A percentile compares a stretch with the other conserved stretches of the same genome.
Evolutionary conservation across 2,329 filamentous ascomycete species (phyloP).

Genomic region (Trichocomaceae sp.): DNA sequence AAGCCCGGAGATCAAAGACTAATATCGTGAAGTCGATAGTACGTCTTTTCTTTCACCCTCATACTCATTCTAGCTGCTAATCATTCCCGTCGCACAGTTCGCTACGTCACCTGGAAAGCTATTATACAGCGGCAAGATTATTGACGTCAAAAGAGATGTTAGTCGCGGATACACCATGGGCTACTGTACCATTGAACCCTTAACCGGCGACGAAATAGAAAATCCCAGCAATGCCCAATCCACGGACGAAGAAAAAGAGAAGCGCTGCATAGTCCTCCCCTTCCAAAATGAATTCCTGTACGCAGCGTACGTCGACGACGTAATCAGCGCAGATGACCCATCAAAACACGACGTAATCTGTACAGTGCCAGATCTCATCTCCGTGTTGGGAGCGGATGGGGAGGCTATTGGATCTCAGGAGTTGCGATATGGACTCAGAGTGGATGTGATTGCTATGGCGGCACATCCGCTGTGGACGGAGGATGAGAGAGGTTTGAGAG

Average conservation of each 20-base stretch:
- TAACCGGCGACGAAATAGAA: slow-evolving; percentile 20
- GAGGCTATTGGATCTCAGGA: slow-evolving; percentile 48
- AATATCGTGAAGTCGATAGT: slow-evolving; percentile 40
- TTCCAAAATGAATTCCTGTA: slow-evolving; percentile 29
- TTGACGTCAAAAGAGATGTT: slow-evolving; percentile 36
- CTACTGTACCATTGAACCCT: slow-evolving; percentile 24
- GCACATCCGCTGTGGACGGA: slow-evolving; percentile 47
- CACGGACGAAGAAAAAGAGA: slow-evolving; percentile 2
- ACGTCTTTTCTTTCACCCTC: slow-evolving; percentile 13
- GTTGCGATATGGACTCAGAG: slow-evolving; percentile 46
- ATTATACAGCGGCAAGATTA: slow-evolving; percentile 42
- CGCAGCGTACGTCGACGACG: slow-evolving; percentile 18
- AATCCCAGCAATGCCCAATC: background rate
- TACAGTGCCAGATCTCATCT: slow-evolving; percentile 33
- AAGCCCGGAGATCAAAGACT: slow-evolving; percentile 21
- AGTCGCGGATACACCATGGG: slow-evolving; percentile 37
- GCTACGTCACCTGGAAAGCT: slow-evolving; percentile 29
- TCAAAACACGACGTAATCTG: slow-evolving; percentile 20
- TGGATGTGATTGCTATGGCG: slow-evolving; percentile 46
- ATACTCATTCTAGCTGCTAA: slow-evolving; percentile 9
- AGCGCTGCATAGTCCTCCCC: slow-evolving; percentile 16
- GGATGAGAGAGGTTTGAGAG: slow-evolving; percentile 30
- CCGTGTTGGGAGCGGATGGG: slow-evolving; percentile 39
- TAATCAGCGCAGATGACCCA: slow-evolving; percentile 1
- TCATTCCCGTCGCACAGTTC: slow-evolving; percentile 15